Evolutionary conservation across 2,329 filamentous ascomycete genomes (phyloP).

Genomic region (Annulohypoxylon truncatum): DNA sequence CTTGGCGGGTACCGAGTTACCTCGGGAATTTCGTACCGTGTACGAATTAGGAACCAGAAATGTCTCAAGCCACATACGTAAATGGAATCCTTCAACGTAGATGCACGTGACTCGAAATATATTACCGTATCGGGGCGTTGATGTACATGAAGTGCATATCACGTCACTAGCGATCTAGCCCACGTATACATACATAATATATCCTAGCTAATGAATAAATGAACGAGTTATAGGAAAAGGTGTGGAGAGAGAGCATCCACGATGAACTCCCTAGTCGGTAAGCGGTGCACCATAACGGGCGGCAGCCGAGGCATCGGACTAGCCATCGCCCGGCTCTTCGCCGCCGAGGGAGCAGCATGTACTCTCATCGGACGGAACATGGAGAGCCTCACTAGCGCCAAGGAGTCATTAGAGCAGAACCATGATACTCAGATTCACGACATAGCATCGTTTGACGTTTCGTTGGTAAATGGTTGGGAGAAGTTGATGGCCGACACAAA

Average conservation of each 20-base stretch:
- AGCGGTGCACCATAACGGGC: constrained; percentile 73
- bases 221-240: neutral
- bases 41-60: constrained; percentile 3
- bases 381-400: constrained; percentile 56
- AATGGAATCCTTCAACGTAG: too few species aligned
- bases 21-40: constrained; percentile 11
- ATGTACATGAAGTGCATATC: too few species aligned
- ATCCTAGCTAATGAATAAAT: neutral
- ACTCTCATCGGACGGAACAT: constrained; percentile 71
- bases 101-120: constrained; percentile 15
- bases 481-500: constrained; percentile 21
- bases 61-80: constrained; percentile 2
- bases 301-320: constrained; percentile 77
- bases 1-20: constrained; percentile 4
- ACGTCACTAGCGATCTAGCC: too few species aligned
- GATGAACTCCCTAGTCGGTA: constrained; percentile 55
- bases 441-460: constrained; percentile 42
- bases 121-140: neutral
- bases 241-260: neutral
- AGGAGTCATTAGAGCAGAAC: constrained; percentile 49
- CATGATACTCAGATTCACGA: constrained; percentile 19
- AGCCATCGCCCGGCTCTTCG: constrained; percentile 74
- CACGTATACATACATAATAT: too few species aligned
- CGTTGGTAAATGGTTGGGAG: constrained; percentile 31
- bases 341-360: constrained; percentile 68